A percentile compares a stretch with the other conserved stretches of the same genome.
Evolutionary conservation across 768 basidiomycete genomes (phyloP).

Genomic region (Agaricus subrufescens): DNA sequence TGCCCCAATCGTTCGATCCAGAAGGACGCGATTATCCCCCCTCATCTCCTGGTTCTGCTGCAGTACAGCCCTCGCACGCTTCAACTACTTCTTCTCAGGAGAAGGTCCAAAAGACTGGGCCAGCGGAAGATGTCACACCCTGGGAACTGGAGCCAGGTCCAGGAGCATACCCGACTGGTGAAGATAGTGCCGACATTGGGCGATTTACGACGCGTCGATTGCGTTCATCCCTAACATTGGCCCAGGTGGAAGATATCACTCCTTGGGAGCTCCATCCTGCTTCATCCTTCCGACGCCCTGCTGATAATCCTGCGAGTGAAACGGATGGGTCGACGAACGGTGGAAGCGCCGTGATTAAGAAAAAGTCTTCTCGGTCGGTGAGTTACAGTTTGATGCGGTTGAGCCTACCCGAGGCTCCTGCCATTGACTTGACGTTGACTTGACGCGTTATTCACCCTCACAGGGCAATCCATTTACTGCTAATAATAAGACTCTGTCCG

Average conservation of each 20-base stretch:
- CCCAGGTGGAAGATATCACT: constrained; percentile 23
- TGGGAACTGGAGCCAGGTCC: constrained; percentile 23
- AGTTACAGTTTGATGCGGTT: constrained; percentile 5
- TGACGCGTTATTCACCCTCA: background rate
- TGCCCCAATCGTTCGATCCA: constrained; percentile 5
- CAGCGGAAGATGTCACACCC: constrained; percentile 23
- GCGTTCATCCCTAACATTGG: constrained; percentile 19
- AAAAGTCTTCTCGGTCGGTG: constrained; percentile 10
- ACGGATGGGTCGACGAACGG: constrained; percentile 1
- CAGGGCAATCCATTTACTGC: constrained; percentile 6
- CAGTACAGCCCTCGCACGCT: constrained; percentile 2
- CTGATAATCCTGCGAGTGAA: background rate
- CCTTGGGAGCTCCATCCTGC: constrained; percentile 28
- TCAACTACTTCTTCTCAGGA: constrained; percentile 8
- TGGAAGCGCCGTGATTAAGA: constrained; percentile 1
- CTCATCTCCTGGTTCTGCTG: constrained; percentile 4
- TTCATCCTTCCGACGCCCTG: constrained; percentile 11
- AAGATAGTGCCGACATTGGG: constrained; percentile 5
- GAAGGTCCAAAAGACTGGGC: constrained; percentile 15
- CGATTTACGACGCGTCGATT: constrained; percentile 11
- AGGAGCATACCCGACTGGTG: background rate
- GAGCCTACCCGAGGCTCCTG: background rate
- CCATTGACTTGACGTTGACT: background rate
- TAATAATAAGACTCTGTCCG: constrained; percentile 13
- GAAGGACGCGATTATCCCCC: background rate